Conservation (phyloP, 257 asterid species). For the Ehretia macrophylla region DNA sequence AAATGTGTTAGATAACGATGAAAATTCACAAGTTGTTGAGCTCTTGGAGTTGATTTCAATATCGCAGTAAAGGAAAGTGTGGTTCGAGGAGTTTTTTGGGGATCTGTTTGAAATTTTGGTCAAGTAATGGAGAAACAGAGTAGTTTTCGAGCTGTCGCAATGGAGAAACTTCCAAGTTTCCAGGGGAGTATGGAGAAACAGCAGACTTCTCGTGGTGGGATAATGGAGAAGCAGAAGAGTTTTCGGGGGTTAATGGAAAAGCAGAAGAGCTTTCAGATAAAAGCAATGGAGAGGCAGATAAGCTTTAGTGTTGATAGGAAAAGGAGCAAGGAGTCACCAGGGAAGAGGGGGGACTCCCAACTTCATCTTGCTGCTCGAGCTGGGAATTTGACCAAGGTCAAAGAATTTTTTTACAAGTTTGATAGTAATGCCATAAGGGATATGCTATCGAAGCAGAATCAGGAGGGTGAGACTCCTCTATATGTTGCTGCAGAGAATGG, state of each 20-base stretch:
- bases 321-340: slow-evolving; percentile 81
- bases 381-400: slow-evolving; percentile 73
- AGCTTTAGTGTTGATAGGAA: slow-evolving; percentile 83
- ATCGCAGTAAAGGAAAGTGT: not conserved
- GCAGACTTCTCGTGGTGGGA: slow-evolving; percentile 52
- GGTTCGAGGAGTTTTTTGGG: slow-evolving; percentile 5
- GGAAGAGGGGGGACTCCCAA: slow-evolving; percentile 79
- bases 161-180: slow-evolving; percentile 71
- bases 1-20: slow-evolving; percentile 23
- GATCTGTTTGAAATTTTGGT: not conserved
- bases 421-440: slow-evolving; percentile 45
- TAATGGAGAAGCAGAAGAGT: slow-evolving; percentile 85
- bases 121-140: slow-evolving; percentile 24
- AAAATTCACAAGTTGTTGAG: slow-evolving; percentile 17
- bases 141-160: slow-evolving; percentile 20
- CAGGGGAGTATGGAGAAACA: slow-evolving; percentile 56
- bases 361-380: slow-evolving; percentile 89
- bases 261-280: slow-evolving; percentile 83
- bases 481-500: slow-evolving; percentile 93
- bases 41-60: slow-evolving; percentile 6
- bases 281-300: slow-evolving; percentile 80
- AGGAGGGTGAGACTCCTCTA: slow-evolving; percentile 91
- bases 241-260: slow-evolving; percentile 88
- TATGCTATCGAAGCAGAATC: slow-evolving; percentile 71
- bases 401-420: slow-evolving; percentile 57